Evolutionary conservation across 1,284 basidiomycete genomes (phyloP).

Genomic region (Melampsora americana): DNA sequence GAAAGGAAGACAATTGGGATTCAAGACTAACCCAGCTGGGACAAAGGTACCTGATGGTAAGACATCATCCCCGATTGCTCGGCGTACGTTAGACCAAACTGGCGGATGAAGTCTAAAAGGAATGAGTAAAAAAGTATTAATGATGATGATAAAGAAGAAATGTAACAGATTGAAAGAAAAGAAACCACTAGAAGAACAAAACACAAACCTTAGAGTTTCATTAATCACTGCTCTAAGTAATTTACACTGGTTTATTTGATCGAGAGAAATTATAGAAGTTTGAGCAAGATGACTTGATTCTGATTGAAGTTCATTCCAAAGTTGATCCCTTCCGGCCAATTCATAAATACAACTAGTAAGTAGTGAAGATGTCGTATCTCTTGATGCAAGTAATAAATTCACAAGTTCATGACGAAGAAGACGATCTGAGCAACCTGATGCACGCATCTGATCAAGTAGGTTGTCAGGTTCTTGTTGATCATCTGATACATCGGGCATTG

Average conservation of each 20-base stretch:
- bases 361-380: slow-evolving; percentile 65
- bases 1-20: not conserved
- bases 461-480: slow-evolving; percentile 11
- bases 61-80: slow-evolving; percentile 55
- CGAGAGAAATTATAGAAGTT: slow-evolving; percentile 50
- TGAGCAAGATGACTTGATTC: slow-evolving; percentile 59
- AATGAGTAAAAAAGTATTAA: not conserved
- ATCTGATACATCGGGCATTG: not conserved
- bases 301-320: slow-evolving; percentile 63
- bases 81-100: slow-evolving; percentile 65
- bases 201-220: slow-evolving; percentile 60
- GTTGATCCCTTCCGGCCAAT: slow-evolving; percentile 60
- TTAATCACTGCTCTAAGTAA: slow-evolving; percentile 69
- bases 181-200: not conserved
- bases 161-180: too few relatives aligned
- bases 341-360: slow-evolving; percentile 67
- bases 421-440: slow-evolving; percentile 34
- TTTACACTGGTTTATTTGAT: slow-evolving; percentile 25
- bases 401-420: slow-evolving; percentile 68
- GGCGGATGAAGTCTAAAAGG: slow-evolving; percentile 65
- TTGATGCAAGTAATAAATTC: slow-evolving; percentile 68
- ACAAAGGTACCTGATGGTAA: slow-evolving; percentile 51
- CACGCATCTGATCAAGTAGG: slow-evolving; percentile 29
- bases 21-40: slow-evolving; percentile 30
- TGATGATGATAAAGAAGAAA: too few relatives aligned